Evolutionary conservation across 257 asterid species (phyloP).

Genomic region (Penstemon barbatus): DNA sequence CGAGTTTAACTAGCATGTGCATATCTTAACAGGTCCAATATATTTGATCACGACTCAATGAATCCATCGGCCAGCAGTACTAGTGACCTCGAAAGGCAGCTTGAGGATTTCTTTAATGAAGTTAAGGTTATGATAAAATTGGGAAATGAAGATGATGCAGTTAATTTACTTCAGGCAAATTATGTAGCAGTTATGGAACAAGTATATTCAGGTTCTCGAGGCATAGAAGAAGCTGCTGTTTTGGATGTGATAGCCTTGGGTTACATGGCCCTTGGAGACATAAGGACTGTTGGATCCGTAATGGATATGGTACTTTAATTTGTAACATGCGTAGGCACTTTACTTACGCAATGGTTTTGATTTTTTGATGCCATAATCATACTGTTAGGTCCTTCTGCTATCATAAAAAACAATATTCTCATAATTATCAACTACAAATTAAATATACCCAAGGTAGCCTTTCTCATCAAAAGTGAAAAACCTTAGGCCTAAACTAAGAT

Average conservation of each 20-base stretch:
- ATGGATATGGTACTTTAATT: constrained; percentile 61
- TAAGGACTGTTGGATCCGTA: constrained; percentile 47
- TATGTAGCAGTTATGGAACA: constrained; percentile 65
- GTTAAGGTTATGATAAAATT: constrained; percentile 55
- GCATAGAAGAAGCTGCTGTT: constrained; percentile 80
- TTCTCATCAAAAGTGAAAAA: too few species aligned
- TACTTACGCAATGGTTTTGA: not conserved
- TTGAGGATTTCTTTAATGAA: constrained; percentile 36
- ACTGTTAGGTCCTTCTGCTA: not conserved
- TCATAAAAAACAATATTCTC: not conserved
- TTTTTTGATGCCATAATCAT: not conserved
- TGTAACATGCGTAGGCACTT: constrained; percentile 5
- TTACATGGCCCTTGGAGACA: constrained; percentile 70
- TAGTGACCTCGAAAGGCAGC: too few species aligned
- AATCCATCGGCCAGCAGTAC: too few species aligned
- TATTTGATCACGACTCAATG: too few species aligned
- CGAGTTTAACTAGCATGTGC: constrained; percentile 14
- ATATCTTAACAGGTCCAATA: constrained; percentile 17
- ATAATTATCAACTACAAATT: not conserved
- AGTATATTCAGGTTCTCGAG: constrained; percentile 56
- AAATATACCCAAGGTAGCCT: too few species aligned
- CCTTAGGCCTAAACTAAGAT: too few species aligned
- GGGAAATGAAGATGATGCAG: constrained; percentile 77
- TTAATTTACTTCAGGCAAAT: constrained; percentile 73
- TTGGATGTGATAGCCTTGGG: constrained; percentile 82